Conservation (phyloP, 352 stramenopile species). For the Globisporangium iwayamae region DNA sequence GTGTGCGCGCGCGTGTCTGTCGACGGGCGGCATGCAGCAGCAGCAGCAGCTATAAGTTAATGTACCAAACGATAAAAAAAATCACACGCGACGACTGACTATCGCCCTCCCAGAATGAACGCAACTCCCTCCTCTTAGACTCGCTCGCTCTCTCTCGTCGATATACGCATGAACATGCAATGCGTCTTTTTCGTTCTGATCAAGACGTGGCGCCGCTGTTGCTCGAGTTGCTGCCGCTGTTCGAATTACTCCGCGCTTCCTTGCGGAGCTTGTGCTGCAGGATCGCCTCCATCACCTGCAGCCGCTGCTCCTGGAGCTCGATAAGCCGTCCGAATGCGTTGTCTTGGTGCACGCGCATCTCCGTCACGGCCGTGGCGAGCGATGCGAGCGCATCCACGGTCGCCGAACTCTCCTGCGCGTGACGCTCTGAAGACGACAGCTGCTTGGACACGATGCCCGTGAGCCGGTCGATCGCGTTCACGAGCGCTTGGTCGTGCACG, state of each 20-base stretch:
- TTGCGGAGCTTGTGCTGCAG: slow-evolving; percentile 59
- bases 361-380: slow-evolving; percentile 47
- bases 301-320: slow-evolving; percentile 62
- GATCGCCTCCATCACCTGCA: slow-evolving; percentile 61
- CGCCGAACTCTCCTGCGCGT: slow-evolving; percentile 23
- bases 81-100: slow-evolving; percentile 6
- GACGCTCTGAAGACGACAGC: slow-evolving; percentile 30
- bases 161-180: background rate
- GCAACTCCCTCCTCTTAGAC: too few relatives aligned
- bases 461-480: slow-evolving; percentile 61
- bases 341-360: slow-evolving; percentile 48
- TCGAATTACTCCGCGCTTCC: slow-evolving; percentile 20
- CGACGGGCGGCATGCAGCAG: background rate
- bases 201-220: background rate
- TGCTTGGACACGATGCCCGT: slow-evolving; percentile 57
- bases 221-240: background rate
- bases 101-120: background rate
- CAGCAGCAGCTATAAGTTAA: slow-evolving; percentile 12
- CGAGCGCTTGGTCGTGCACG: slow-evolving; percentile 55
- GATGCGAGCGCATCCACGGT: slow-evolving; percentile 27
- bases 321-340: slow-evolving; percentile 44
- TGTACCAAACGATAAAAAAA: background rate
- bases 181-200: background rate
- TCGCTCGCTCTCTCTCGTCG: background rate
- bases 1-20: background rate